Evolutionary conservation across 164 flowering plant genomes (phyloP).

Genomic region (Piper longum): DNA sequence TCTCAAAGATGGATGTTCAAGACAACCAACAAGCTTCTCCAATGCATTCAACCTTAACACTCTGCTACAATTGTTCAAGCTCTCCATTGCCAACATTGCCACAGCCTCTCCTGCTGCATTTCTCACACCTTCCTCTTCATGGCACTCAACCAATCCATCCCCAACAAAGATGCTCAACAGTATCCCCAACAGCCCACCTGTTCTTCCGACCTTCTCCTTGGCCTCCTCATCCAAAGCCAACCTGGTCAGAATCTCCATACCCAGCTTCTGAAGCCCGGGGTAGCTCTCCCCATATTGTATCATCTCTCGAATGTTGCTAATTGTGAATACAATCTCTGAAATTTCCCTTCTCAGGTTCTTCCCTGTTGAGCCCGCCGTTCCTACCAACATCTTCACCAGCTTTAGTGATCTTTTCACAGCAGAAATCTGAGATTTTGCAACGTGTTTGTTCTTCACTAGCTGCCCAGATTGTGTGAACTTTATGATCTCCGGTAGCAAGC

Average conservation of each 20-base stretch:
- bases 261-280: slow-evolving; percentile 45
- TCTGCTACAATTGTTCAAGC: slow-evolving; percentile 42
- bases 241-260: slow-evolving; percentile 60
- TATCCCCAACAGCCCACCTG: slow-evolving; percentile 72
- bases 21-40: slow-evolving; percentile 36
- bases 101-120: slow-evolving; percentile 80
- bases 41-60: slow-evolving; percentile 37
- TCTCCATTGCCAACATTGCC: slow-evolving; percentile 70
- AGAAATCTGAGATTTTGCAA: slow-evolving; percentile 33
- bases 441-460: slow-evolving; percentile 31
- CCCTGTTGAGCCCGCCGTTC: slow-evolving; percentile 69
- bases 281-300: slow-evolving; percentile 55
- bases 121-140: slow-evolving; percentile 23
- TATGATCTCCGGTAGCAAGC: slow-evolving; percentile 69
- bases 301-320: slow-evolving; percentile 78
- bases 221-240: slow-evolving; percentile 69
- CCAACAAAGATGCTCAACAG: slow-evolving; percentile 50
- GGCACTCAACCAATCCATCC: slow-evolving; percentile 17
- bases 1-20: slow-evolving; percentile 38
- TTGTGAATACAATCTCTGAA: slow-evolving; percentile 73
- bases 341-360: slow-evolving; percentile 58
- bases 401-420: slow-evolving; percentile 62
- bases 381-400: slow-evolving; percentile 64
- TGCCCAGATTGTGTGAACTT: slow-evolving; percentile 63
- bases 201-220: slow-evolving; percentile 76